Conservation (phyloP, 768 basidiomycete species). For the Mycena sanguinolenta region DNA sequence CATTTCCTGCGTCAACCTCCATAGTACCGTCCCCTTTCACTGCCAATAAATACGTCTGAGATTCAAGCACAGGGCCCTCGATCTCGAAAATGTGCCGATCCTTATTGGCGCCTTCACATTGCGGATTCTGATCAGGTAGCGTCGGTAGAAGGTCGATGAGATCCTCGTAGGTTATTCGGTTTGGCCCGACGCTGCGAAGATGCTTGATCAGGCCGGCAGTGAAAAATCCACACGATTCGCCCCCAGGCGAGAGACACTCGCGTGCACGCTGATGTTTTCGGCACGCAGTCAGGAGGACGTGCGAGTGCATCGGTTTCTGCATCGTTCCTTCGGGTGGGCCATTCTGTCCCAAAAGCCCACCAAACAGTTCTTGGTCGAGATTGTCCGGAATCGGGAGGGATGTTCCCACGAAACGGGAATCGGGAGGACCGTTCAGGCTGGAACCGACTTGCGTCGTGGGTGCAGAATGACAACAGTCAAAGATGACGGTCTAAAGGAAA, state of each 20-base stretch:
- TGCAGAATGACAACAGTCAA: constrained; percentile 33
- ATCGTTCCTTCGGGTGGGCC: constrained; percentile 17
- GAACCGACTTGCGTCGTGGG: constrained; percentile 2
- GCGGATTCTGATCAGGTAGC: constrained; percentile 32
- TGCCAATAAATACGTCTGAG: neutral
- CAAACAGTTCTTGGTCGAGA: constrained; percentile 14
- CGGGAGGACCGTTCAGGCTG: constrained; percentile 1
- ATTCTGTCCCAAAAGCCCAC: neutral
- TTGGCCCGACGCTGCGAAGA: constrained; percentile 17
- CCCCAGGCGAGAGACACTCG: constrained; percentile 26
- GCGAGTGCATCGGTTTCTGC: constrained; percentile 32
- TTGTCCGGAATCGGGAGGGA: constrained; percentile 16
- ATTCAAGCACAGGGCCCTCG: constrained; percentile 2
- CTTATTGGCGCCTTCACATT: constrained; percentile 33
- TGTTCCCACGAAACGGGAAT: constrained; percentile 24
- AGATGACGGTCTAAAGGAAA: constrained; percentile 28
- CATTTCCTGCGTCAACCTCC: constrained; percentile 16
- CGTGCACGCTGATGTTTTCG: constrained; percentile 30
- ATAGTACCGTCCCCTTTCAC: constrained; percentile 23
- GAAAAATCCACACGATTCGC: constrained; percentile 32
- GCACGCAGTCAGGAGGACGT: constrained; percentile 37
- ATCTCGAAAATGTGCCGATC: constrained; percentile 27
- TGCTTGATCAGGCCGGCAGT: constrained; percentile 28
- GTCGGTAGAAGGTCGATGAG: constrained; percentile 30
- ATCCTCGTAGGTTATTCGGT: constrained; percentile 29